phyloP scores from a whole-genome alignment of 495 filamentous ascomycete genomes.

The Entonaema liquescens region DNA sequence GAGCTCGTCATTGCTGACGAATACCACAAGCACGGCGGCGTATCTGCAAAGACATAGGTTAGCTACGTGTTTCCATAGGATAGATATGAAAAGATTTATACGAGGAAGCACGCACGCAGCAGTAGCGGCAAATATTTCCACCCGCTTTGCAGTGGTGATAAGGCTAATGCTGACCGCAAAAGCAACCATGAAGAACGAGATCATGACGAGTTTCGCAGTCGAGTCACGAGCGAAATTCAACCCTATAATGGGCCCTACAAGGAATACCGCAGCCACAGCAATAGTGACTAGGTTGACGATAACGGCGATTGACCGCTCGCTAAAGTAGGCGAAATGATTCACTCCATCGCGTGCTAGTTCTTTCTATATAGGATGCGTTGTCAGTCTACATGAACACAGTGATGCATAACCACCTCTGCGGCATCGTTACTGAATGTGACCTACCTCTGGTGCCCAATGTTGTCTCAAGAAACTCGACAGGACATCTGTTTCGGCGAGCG shows the following conservation, averaged over 20 bases:
- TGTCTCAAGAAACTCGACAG: no score
- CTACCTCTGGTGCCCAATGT: no score
- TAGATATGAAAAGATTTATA: not conserved
- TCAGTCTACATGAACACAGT: not conserved
- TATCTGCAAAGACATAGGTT: not conserved
- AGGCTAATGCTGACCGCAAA: not conserved
- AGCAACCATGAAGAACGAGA: not conserved
- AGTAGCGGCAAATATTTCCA: not conserved
- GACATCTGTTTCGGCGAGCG: no score
- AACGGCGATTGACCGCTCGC: not conserved
- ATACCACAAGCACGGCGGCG: not conserved
- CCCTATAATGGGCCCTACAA: not conserved
- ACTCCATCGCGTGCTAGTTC: not conserved
- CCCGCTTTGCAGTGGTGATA: not conserved
- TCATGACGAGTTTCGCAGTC: not conserved
- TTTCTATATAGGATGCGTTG: not conserved
- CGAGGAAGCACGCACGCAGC: not conserved
- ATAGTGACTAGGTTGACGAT: not conserved
- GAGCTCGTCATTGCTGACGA: not conserved
- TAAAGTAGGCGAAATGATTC: not conserved
- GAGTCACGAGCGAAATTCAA: not conserved
- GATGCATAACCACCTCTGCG: no score
- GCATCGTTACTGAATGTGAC: no score
- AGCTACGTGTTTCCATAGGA: no score
- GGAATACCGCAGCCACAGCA: not conserved